phyloP scores from a whole-genome alignment of 31 red algal species.

The Asparagopsis taxiformis region DNA sequence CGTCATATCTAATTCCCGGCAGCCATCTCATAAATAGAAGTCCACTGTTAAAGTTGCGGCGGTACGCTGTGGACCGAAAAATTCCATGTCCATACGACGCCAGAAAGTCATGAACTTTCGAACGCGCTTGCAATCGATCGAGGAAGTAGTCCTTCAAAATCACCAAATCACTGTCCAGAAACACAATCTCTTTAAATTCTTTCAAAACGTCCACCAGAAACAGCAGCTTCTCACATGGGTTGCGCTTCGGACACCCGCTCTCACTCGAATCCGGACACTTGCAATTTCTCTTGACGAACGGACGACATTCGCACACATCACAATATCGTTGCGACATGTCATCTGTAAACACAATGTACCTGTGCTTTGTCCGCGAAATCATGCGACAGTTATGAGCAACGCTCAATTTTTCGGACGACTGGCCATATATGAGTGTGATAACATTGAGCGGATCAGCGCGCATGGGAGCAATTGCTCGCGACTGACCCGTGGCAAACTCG shows the following conservation, averaged over 20 bases:
- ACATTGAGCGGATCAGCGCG: too few species aligned
- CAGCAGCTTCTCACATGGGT: conserved; percentile 49
- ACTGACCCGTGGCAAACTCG: background rate
- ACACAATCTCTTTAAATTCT: conserved; percentile 14
- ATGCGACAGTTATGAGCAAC: conserved; percentile 49
- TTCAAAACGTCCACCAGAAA: conserved; percentile 27
- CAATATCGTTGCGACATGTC: conserved; percentile 43
- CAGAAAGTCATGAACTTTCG: conserved; percentile 53
- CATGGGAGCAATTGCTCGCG: too few species aligned
- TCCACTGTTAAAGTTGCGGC: conserved; percentile 46
- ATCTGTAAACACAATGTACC: conserved; percentile 44
- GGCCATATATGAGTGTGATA: conserved; percentile 39
- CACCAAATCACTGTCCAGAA: conserved; percentile 54
- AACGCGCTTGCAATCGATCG: conserved; percentile 17
- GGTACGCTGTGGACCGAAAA: conserved; percentile 8
- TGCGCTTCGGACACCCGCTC: conserved; percentile 21
- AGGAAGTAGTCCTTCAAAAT: conserved; percentile 44
- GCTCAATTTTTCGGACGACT: conserved; percentile 23
- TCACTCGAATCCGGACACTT: conserved; percentile 15
- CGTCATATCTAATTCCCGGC: conserved; percentile 20
- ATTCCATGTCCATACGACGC: conserved; percentile 43
- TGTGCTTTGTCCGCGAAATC: conserved; percentile 30
- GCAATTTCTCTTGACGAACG: conserved; percentile 14
- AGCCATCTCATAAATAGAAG: conserved; percentile 48
- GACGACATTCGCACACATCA: conserved; percentile 24